Conservation (phyloP, 1,284 basidiomycete genomes). For the Tilletia horrida region DNA sequence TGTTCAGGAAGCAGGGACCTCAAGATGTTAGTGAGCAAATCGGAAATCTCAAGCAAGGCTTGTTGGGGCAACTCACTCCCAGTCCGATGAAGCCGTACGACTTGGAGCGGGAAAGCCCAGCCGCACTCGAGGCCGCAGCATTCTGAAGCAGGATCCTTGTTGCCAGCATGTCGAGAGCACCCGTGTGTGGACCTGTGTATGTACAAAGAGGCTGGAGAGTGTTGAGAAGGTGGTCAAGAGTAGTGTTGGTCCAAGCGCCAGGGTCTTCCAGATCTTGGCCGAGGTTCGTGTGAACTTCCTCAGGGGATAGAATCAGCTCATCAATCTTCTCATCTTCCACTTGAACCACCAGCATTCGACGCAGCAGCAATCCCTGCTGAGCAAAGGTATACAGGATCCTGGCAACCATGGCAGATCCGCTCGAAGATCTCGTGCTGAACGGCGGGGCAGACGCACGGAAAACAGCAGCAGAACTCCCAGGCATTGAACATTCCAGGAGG, state of each 20-base stretch:
- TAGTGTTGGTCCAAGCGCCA: neutral
- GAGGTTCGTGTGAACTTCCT: neutral
- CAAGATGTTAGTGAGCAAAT: neutral
- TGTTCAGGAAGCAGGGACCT: too few relatives aligned
- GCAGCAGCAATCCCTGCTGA: too few relatives aligned
- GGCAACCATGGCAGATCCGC: constrained; percentile 25
- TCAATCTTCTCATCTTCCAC: neutral
- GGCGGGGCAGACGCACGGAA: constrained; percentile 18
- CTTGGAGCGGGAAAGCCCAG: constrained; percentile 28
- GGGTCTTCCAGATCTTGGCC: neutral
- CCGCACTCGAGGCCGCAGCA: constrained; percentile 3
- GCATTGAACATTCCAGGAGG: constrained; percentile 2
- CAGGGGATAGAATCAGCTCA: neutral
- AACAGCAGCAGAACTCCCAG: neutral
- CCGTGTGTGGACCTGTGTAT: neutral
- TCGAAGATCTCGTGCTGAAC: constrained; percentile 35
- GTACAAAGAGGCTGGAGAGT: too few relatives aligned
- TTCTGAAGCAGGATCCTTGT: neutral
- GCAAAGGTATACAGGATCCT: too few relatives aligned
- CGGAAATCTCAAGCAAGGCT: neutral
- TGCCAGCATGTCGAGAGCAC: neutral
- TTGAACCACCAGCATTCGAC: too few relatives aligned
- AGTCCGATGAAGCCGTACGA: constrained; percentile 52
- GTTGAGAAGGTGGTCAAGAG: too few relatives aligned
- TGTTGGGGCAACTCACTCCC: constrained; percentile 22